Base-by-base conservation (phyloP, 352 stramenopile genomes). In the Phytophthora podocarpi region DNA sequence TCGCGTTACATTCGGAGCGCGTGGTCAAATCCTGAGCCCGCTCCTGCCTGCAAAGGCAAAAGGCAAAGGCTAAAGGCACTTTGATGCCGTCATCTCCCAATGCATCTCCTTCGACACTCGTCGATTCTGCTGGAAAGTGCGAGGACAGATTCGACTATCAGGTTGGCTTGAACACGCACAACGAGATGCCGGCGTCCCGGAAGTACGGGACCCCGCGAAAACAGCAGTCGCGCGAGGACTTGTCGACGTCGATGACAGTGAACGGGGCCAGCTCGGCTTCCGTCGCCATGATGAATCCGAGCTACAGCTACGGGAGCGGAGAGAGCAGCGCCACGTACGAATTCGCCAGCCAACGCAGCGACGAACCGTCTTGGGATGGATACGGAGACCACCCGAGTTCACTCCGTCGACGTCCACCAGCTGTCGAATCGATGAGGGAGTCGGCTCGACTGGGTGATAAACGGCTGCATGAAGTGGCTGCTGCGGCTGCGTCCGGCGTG, bases 361-460 rank as follows among this genome's bases (percentile, higher is more conserved):
- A 67, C 24, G 58, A 71, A 48, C 55, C 56, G n/a, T 50, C 35
- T 28, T 59, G 45, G 46, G 23, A 54, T 37, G 49, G 49, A 6
- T 43, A 58, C 15, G 43, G 37, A 39, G 35, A 59, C 13, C 42
- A 64, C 20, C 41, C 58, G 20, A 61, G 34, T 21, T 67, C 65
- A 34, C 39, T 39, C 7, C 55, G 40, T 50, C 54, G 34, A 46
- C 55, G 45, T 18, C 10, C 40, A 15, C 51, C 39, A 20, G 11
- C 43, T 18, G 36, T 61, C 27, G 51, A 68, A 39, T 52, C 55
- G 10, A 67, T 49, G 54, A 35, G 18, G 8, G 39, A 71, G 12
- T 74, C 61, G 23, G 56, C 72, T 40, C 62, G 56, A 50, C 28
- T 72, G 43, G 74, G 67, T 48, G 70, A 85, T 53, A 75, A 78